Evolutionary conservation across 305 asterid genomes (phyloP), one percentile per base, ranked within the genome.

Genomic region (Plantago coronopus): DNA sequence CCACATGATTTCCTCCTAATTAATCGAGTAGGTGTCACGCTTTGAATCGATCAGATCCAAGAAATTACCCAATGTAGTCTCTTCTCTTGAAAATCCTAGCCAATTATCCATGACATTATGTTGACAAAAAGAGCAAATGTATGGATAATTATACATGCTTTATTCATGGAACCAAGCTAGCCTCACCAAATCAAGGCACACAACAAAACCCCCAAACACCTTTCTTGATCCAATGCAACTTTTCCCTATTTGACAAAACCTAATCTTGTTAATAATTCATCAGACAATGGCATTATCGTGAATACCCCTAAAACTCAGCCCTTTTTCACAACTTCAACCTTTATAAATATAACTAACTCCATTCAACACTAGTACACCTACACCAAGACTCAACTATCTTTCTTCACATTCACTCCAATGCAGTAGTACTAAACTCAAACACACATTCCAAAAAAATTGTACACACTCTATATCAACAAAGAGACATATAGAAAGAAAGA

Each of bases 91-190:
- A 34, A 58, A 20, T 53, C 13, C 25, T 27, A 27, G 51, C 31
- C 43, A 31, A 13, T 47, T 13, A 15, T 45, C 3, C 58, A 49
- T 44, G 9, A 22, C 37, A 50, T 54, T 38, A 58, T 51, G 20
- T 12, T 43, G 18, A 44, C 25, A 19, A 27, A 50, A 59, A 38
- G 12, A 23, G 20, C 11, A 17, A 57, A 47, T 45, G 64, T 69
- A 63, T 31, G 56, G 68, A 21, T 62, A 23, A 40, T n/a, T n/a
- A n/a, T 19, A 48, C 56, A 63, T n/a, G 0, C 54, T 60, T 62
- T 65, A 40, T 71, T 68, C 43, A 68, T 48, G 44, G 67, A 67
- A 61, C 68, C 83, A 75, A 70, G 83, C 83, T 73, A 70, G 83
- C 69, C 68, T 73, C 74, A 53, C 79, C 75, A 70, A 73, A 79